Evolutionary conservation across 2,329 filamentous ascomycete genomes (phyloP).

Genomic region (Bipolaris oryzae): DNA sequence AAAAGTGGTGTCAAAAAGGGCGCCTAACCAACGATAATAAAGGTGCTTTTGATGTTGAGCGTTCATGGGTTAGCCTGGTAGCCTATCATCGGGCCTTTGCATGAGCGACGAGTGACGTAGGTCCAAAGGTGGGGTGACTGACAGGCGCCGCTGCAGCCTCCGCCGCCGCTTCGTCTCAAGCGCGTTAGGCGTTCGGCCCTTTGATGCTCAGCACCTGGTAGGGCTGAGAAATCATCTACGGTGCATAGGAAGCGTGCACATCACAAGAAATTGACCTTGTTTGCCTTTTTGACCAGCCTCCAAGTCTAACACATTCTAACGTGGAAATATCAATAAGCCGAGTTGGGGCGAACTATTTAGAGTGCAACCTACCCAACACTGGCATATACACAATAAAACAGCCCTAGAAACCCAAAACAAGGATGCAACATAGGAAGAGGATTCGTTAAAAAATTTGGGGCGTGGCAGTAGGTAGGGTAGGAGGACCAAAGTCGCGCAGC

Average conservation of each 20-base stretch:
- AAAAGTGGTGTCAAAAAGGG: conserved; percentile 3
- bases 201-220: conserved; percentile 12
- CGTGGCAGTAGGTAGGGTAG: conserved; percentile 2
- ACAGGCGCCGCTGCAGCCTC: conserved; percentile 15
- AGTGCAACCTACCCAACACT: conserved; percentile 15
- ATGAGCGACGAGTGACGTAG: conserved; percentile 19
- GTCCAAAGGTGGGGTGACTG: conserved; percentile 18
- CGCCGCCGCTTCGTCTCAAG: conserved; percentile 9
- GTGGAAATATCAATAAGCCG: conserved; percentile 5
- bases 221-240: conserved; percentile 23
- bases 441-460: conserved; percentile 9
- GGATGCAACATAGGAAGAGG: conserved; percentile 9
- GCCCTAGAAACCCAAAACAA: conserved; percentile 6
- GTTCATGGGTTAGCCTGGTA: conserved; percentile 1
- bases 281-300: neutral
- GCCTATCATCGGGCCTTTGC: conserved; percentile 11
- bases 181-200: conserved; percentile 14
- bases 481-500: conserved; percentile 5
- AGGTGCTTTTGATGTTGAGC: conserved; percentile 13
- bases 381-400: conserved; percentile 15
- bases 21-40: conserved; percentile 2
- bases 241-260: conserved; percentile 1
- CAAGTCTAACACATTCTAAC: conserved; percentile 8
- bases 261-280: neutral
- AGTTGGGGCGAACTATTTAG: conserved; percentile 16